Conservation (phyloP, 2,329 filamentous ascomycete genomes). For the Metarhizium anisopliae region DNA sequence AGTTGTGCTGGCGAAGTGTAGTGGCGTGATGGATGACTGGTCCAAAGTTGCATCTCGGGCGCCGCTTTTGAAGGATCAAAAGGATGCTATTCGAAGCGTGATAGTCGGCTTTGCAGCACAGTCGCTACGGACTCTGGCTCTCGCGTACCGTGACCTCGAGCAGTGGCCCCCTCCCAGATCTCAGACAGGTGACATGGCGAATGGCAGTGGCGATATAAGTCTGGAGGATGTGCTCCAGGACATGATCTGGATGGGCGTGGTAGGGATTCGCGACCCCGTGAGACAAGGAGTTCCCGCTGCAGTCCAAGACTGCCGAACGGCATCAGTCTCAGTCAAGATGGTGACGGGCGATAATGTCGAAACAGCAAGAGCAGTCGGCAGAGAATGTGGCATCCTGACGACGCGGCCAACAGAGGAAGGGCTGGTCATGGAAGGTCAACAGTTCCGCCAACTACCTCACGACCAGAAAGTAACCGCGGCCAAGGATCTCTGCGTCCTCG, state of each 20-base stretch:
- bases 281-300: constrained; percentile 49
- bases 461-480: constrained; percentile 17
- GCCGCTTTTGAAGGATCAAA: neutral
- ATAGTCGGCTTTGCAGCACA: constrained; percentile 45
- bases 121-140: constrained; percentile 64
- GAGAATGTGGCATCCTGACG: constrained; percentile 50
- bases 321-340: constrained; percentile 57
- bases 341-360: constrained; percentile 40
- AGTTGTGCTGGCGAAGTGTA: constrained; percentile 36
- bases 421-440: constrained; percentile 13
- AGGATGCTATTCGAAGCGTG: constrained; percentile 30
- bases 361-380: constrained; percentile 41
- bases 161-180: constrained; percentile 54
- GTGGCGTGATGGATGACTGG: neutral
- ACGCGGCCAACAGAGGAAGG: neutral
- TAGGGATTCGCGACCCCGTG: constrained; percentile 58
- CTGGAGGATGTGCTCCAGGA: constrained; percentile 33
- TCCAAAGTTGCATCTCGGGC: neutral
- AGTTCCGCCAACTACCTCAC: neutral
- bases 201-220: constrained; percentile 34
- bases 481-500: constrained; percentile 40
- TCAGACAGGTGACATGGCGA: constrained; percentile 40
- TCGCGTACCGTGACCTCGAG: constrained; percentile 64
- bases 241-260: constrained; percentile 62
- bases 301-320: constrained; percentile 27